These are phyloP conservation scores for Lanmaoa pseudosensibilis DNA, from an alignment of 768 basidiomycete species.

Conservation along the genomic window DNA sequence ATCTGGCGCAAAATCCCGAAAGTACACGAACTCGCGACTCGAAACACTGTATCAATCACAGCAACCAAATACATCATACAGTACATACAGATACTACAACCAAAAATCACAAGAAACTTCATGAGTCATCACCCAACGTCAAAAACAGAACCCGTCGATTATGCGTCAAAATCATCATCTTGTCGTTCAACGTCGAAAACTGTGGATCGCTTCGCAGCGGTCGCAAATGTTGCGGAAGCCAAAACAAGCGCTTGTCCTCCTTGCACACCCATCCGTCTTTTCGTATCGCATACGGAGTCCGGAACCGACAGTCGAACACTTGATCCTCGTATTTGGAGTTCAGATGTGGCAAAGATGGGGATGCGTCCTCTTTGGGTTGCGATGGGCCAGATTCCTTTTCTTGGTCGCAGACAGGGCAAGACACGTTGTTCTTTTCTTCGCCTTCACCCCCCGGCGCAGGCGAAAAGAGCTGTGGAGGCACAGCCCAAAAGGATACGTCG, in stretches of 20 bases:
- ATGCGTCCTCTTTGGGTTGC: neutral
- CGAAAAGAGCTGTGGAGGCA: neutral
- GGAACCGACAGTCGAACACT: conserved; percentile 4
- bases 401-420: neutral
- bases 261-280: conserved; percentile 15
- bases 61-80: neutral
- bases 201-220: neutral
- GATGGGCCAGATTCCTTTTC: neutral
- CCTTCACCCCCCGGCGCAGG: neutral
- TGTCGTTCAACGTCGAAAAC: conserved; percentile 1
- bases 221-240: conserved; percentile 13
- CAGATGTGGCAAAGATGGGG: neutral
- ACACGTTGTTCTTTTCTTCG: neutral
- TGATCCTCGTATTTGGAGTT: conserved; percentile 3
- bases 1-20: too few relatives aligned
- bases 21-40: too few relatives aligned
- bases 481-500: neutral
- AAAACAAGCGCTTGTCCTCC: conserved; percentile 8
- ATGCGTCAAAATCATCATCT: conserved; percentile 9
- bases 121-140: neutral
- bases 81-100: neutral
- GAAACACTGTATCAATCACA: neutral
- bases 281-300: conserved; percentile 1
- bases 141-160: conserved; percentile 4
- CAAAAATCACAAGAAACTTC: neutral